Base-by-base conservation (phyloP, 495 filamentous ascomycete genomes). In the Tuber indicum region DNA sequence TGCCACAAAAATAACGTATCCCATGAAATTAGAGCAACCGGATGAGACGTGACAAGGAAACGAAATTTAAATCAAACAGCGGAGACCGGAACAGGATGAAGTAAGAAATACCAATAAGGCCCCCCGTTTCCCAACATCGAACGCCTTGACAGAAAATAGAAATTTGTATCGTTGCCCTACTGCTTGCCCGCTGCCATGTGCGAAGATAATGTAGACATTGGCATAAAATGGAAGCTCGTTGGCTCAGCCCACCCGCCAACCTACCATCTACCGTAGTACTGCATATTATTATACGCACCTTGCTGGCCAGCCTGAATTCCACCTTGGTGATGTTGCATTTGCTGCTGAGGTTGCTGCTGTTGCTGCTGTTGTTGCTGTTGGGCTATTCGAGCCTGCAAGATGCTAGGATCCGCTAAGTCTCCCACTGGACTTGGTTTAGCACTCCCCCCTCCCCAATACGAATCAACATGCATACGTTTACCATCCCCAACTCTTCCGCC, bases 351-450 rank as follows among this genome's bases (percentile, higher is more conserved):
- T 21, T 81, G 82, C 12, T 81, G 82, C 12, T 79, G 82, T 84
- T 90, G 89, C 86, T 96, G 92, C 86, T 94, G 94, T 66, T 81
- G 79, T 19, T 83, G 82, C 23, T 80, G 82, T 9, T 83, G 82
- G 49, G 82, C 82, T 49, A 82, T 80, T 88, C 96, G 92, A 86
- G 93, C 93, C 88, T 98, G 96, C 89, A 99, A 91, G 89, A 98
- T 97, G 89, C 94, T 97, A 88, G 95, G 93, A 92, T 97, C 94
- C 88, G 92, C 92, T 94, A 97, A 92, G 94, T 98, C 93, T 88
- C 96, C 94, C 93, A 97, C 79, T 83, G 82, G 36, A 45, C 72
- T 76, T 46, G 77, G 72, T 66, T 74, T 81, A 73, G 81, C 74
- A 79, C 81, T 83, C 47, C 78, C 81, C 44, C 81, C 78, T 79